A percentile compares a stretch with the other conserved stretches of the same genome.
phyloP scores from a whole-genome alignment of 192 early-diverging fungal genomes.

The Coemansia javaensis region DNA sequence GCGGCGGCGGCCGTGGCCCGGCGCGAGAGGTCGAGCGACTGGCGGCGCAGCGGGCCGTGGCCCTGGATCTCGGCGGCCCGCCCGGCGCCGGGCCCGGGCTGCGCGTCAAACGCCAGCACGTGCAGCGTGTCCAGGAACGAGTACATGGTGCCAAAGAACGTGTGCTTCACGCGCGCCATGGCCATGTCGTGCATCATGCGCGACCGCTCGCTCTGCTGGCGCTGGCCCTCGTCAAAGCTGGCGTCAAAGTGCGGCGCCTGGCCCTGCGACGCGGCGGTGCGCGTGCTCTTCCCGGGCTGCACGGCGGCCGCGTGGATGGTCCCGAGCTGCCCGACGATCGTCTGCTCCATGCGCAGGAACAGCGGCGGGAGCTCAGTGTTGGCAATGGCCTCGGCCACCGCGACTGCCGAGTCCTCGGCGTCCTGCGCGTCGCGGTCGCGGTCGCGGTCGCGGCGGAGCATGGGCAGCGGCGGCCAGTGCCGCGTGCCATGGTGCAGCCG shows the following conservation, averaged over 20 bases:
- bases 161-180: slow-evolving; percentile 50
- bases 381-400: slow-evolving; percentile 33
- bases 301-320: slow-evolving; percentile 38
- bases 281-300: slow-evolving; percentile 41
- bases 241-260: slow-evolving; percentile 43
- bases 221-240: slow-evolving; percentile 41
- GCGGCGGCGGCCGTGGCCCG: slow-evolving; percentile 3
- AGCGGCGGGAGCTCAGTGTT: slow-evolving; percentile 47
- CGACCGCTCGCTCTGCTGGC: slow-evolving; percentile 47
- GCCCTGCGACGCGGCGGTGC: slow-evolving; percentile 29
- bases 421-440: too few relatives aligned
- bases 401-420: slow-evolving; percentile 18
- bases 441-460: slow-evolving; percentile 32
- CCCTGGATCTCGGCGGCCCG: background rate
- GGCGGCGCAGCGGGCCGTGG: slow-evolving; percentile 28
- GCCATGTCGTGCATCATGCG: slow-evolving; percentile 52
- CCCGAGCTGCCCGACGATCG: slow-evolving; percentile 29
- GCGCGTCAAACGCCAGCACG: slow-evolving; percentile 50
- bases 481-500: slow-evolving; percentile 39
- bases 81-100: background rate
- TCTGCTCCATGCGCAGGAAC: slow-evolving; percentile 44
- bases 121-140: slow-evolving; percentile 81
- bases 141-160: slow-evolving; percentile 69
- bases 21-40: slow-evolving; percentile 31
- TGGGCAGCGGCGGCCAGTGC: slow-evolving; percentile 45